Evolutionary conservation across 345 rosid species (phyloP).

Genomic region (Ailanthus altissimus): DNA sequence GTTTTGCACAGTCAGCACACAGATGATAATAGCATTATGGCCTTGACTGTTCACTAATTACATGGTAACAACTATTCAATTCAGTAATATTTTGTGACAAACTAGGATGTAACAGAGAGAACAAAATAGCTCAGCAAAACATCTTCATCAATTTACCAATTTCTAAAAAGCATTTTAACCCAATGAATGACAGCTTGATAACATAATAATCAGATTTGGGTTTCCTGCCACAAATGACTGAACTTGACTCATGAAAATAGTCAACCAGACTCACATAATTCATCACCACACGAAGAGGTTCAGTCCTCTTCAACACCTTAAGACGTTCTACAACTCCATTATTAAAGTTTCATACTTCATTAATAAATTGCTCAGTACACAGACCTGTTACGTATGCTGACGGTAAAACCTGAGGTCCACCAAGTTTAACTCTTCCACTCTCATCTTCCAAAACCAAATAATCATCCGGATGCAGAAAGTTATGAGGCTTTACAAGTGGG

Average conservation of each 20-base stretch:
- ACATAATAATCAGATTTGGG: not conserved
- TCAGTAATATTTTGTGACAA: not conserved
- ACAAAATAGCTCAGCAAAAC: not conserved
- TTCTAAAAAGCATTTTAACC: not conserved
- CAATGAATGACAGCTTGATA: not conserved
- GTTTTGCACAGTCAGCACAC: too few relatives aligned
- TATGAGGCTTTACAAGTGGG: conserved; percentile 80
- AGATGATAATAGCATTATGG: too few relatives aligned
- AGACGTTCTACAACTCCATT: not conserved
- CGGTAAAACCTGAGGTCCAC: conserved; percentile 61
- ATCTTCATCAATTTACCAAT: not conserved
- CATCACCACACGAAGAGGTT: not conserved
- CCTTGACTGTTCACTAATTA: too few relatives aligned
- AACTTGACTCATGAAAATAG: not conserved
- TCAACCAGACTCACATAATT: not conserved
- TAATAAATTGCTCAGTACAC: conserved; percentile 12
- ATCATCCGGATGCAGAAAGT: conserved; percentile 85
- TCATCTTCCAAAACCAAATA: conserved; percentile 87
- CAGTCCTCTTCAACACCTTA: not conserved
- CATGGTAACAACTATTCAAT: not conserved
- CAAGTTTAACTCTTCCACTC: conserved; percentile 88
- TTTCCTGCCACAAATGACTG: not conserved
- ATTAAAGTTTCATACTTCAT: not conserved
- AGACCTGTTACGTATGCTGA: conserved; percentile 79
- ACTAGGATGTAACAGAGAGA: not conserved